Evolutionary conservation across 768 basidiomycete species (phyloP).

Genomic region (Hortiboletus flavorubellus): DNA sequence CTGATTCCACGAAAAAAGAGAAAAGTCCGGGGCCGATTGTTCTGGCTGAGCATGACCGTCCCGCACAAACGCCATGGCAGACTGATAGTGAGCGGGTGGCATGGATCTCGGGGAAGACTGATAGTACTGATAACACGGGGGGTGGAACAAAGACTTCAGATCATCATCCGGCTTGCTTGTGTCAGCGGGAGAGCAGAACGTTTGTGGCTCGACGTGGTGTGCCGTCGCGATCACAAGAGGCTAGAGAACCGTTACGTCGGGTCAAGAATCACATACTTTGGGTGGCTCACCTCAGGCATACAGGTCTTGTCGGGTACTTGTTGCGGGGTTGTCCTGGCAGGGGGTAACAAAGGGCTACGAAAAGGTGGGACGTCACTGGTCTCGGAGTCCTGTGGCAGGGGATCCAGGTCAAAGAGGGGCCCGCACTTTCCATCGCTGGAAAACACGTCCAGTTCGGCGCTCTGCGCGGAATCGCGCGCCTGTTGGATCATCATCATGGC

Average conservation of each 20-base stretch:
- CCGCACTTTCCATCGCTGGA: background rate
- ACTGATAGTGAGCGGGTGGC: slow-evolving; percentile 7
- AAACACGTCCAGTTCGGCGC: slow-evolving; percentile 1
- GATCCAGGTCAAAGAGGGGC: background rate
- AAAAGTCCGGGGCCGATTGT: slow-evolving; percentile 13
- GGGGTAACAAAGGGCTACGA: slow-evolving; percentile 32
- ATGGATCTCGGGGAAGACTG: background rate
- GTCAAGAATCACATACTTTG: background rate
- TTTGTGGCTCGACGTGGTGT: slow-evolving; percentile 2
- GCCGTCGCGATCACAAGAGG: background rate
- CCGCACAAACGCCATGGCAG: slow-evolving; percentile 13
- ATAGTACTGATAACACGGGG: slow-evolving; percentile 7
- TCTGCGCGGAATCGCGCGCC: background rate
- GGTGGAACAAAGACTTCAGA: background rate
- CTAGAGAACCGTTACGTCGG: slow-evolving; percentile 7
- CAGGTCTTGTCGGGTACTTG: background rate
- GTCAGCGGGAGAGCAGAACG: background rate
- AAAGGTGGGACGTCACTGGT: slow-evolving; percentile 19
- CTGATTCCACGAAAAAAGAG: slow-evolving; percentile 23
- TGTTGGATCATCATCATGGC: slow-evolving; percentile 39
- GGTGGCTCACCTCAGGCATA: slow-evolving; percentile 13
- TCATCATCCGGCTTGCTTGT: background rate
- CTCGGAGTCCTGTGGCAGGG: background rate
- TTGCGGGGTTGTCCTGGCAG: slow-evolving; percentile 2
- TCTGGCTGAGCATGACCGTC: background rate